Conservation (phyloP, 169 alveolate genomes). For the Plasmodium inui region DNA sequence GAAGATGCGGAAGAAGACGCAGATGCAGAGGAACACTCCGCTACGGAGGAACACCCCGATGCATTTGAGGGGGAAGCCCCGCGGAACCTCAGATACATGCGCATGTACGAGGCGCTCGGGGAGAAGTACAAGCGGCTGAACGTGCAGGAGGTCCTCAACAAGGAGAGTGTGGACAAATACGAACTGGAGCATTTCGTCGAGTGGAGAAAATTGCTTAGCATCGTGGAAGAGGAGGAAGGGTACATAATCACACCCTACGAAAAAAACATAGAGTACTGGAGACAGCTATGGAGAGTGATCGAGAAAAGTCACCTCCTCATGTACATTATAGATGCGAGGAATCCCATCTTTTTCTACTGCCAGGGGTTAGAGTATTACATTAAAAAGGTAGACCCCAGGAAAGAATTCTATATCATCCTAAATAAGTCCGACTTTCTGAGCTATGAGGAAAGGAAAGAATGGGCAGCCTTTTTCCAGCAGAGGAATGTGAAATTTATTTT, state of each 20-base stretch:
- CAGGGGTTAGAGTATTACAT: constrained; percentile 92
- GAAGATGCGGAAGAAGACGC: background rate
- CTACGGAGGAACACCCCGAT: background rate
- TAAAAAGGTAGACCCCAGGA: constrained; percentile 91
- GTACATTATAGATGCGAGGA: constrained; percentile 97
- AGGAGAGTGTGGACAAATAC: constrained; percentile 76
- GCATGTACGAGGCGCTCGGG: constrained; percentile 70
- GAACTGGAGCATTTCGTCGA: constrained; percentile 80
- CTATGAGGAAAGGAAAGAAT: constrained; percentile 90
- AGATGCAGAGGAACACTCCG: background rate
- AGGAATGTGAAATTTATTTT: constrained; percentile 90
- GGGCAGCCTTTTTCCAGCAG: constrained; percentile 93
- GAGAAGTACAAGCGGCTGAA: constrained; percentile 36
- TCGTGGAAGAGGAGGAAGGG: constrained; percentile 92
- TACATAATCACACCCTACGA: constrained; percentile 98
- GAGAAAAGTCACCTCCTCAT: constrained; percentile 95
- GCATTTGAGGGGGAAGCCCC: background rate
- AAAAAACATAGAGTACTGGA: constrained; percentile 98
- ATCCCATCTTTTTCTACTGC: constrained; percentile 95
- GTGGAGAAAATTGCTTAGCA: constrained; percentile 83
- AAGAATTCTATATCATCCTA: constrained; percentile 90
- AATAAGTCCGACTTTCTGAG: constrained; percentile 96
- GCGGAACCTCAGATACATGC: background rate
- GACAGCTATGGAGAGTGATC: constrained; percentile 98
- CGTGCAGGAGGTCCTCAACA: constrained; percentile 35